Conservation (phyloP, 306 rosid genomes). For the Cicer bijugum region DNA sequence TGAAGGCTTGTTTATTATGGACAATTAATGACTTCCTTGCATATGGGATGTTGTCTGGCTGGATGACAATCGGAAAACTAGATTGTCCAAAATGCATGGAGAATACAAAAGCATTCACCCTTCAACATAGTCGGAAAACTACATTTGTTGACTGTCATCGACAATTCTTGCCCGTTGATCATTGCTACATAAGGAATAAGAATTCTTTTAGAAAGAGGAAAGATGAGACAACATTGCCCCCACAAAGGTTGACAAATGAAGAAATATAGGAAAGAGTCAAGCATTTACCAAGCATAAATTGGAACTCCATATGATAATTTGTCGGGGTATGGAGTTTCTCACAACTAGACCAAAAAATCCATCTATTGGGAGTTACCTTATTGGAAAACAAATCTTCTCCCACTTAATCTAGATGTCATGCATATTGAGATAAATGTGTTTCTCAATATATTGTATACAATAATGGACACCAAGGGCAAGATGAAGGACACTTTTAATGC, state of each 20-base stretch:
- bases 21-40: not conserved
- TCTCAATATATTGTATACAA: not conserved
- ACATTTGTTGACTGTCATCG: not conserved
- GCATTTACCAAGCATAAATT: no score
- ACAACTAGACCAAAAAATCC: not conserved
- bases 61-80: not conserved
- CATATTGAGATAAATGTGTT: constrained; percentile 12
- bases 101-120: not conserved
- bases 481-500: not conserved
- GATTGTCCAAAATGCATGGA: not conserved
- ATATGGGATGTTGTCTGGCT: not conserved
- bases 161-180: no score
- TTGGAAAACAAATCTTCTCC: not conserved
- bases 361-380: constrained; percentile 6
- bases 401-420: not conserved
- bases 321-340: no score
- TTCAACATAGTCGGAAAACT: not conserved
- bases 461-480: not conserved
- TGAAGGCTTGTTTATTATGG: not conserved
- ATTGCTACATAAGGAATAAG: no score
- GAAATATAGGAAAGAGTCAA: no score
- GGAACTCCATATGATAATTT: no score
- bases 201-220: no score
- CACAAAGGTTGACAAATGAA: no score
- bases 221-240: no score